Conservation (phyloP, 257 asterid genomes). For the Leonotis leonurus region DNA sequence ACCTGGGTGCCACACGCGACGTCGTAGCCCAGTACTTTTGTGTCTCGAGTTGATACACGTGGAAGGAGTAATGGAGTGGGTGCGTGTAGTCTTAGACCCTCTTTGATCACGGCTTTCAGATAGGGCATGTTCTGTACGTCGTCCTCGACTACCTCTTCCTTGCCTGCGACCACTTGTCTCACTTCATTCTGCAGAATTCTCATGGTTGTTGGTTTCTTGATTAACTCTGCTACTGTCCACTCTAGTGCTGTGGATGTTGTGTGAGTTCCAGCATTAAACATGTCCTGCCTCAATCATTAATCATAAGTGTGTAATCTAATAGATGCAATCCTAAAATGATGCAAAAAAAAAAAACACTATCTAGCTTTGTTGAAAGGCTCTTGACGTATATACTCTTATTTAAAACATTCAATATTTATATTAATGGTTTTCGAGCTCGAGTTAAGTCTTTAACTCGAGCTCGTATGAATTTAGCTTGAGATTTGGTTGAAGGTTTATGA, state of each 20-base stretch:
- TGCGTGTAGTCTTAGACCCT: conserved; percentile 31
- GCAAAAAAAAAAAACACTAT: no score
- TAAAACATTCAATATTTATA: no score
- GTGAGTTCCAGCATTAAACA: conserved; percentile 46
- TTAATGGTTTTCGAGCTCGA: no score
- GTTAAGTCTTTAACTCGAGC: no score
- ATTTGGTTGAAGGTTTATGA: no score
- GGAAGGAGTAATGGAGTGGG: conserved; percentile 35
- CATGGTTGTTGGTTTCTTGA: conserved; percentile 26
- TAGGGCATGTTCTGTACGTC: conserved; percentile 38
- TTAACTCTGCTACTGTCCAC: conserved; percentile 43
- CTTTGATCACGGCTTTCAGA: conserved; percentile 40
- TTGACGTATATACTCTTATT: no score
- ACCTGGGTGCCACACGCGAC: conserved; percentile 27
- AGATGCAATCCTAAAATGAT: no score
- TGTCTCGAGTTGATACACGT: conserved; percentile 27
- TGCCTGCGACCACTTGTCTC: neutral
- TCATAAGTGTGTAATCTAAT: no score
- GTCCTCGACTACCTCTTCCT: conserved; percentile 19
- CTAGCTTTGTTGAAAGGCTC: no score
- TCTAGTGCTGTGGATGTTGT: conserved; percentile 23
- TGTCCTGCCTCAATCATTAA: conserved; percentile 28
- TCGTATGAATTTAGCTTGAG: no score
- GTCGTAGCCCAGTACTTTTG: conserved; percentile 30
- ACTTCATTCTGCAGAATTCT: conserved; percentile 25